These are phyloP conservation scores for Naganishia sp. DNA, from an alignment of 1,284 basidiomycete species.

Conservation along the genomic window DNA sequence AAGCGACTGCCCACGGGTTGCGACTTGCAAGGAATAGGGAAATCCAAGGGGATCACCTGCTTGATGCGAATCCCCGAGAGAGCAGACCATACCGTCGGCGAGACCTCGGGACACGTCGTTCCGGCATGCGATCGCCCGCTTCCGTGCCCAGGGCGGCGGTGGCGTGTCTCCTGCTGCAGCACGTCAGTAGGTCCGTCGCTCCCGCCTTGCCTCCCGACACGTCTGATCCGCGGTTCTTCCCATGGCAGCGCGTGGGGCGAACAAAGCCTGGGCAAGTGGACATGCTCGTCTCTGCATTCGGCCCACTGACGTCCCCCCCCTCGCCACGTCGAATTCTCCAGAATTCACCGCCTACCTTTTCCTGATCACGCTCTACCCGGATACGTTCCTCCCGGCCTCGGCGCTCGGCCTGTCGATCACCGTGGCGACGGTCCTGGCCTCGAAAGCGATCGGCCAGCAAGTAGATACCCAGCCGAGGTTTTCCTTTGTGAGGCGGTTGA, in stretches of 20 bases:
- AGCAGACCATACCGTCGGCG: too few relatives aligned
- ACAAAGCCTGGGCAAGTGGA: constrained; percentile 20
- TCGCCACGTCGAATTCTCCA: neutral
- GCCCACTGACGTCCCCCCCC: neutral
- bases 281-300: neutral
- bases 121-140: too few relatives aligned
- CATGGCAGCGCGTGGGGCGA: constrained; percentile 27
- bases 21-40: too few relatives aligned
- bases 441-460: constrained; percentile 52
- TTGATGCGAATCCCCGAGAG: too few relatives aligned
- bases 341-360: constrained; percentile 48
- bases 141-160: constrained; percentile 32
- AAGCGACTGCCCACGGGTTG: too few relatives aligned
- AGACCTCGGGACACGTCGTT: too few relatives aligned
- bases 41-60: too few relatives aligned
- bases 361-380: constrained; percentile 47
- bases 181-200: constrained; percentile 39
- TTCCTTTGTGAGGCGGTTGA: constrained; percentile 45
- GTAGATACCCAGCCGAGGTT: constrained; percentile 53
- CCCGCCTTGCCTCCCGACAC: neutral
- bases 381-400: constrained; percentile 55
- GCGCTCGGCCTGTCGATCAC: constrained; percentile 56
- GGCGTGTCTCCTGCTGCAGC: constrained; percentile 43
- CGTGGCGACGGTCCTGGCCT: constrained; percentile 49
- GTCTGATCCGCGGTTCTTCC: neutral